A percentile compares a stretch with the other conserved stretches of the same genome.
phyloP scores from a whole-genome alignment of 768 basidiomycete genomes.

The Termitomyces sp. region DNA sequence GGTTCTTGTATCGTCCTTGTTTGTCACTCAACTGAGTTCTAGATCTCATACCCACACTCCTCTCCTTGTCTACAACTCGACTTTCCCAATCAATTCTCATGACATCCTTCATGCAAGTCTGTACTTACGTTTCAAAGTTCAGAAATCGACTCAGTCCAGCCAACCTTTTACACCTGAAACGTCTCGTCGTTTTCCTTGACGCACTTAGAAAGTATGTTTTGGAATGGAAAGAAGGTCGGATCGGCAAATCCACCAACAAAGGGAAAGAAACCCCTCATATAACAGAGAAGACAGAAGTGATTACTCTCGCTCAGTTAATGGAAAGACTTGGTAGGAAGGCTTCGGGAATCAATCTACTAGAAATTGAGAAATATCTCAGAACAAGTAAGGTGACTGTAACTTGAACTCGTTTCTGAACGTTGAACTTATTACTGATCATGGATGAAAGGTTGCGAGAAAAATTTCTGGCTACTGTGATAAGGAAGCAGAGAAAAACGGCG shows the following conservation, averaged over 20 bases:
- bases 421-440: not conserved
- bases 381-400: constrained; percentile 68
- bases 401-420: not conserved
- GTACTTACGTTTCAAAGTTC: constrained; percentile 74
- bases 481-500: constrained; percentile 39
- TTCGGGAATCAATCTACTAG: constrained; percentile 77
- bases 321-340: constrained; percentile 62
- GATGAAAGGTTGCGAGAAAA: constrained; percentile 61
- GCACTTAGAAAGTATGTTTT: constrained; percentile 58
- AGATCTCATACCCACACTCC: constrained; percentile 89
- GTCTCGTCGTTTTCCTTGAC: constrained; percentile 70
- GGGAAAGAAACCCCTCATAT: constrained; percentile 1
- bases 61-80: constrained; percentile 76
- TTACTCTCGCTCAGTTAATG: constrained; percentile 66
- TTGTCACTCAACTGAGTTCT: not conserved
- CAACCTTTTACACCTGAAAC: constrained; percentile 78
- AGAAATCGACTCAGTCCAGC: constrained; percentile 65
- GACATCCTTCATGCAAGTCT: constrained; percentile 70
- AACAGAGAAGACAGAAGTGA: constrained; percentile 47
- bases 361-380: constrained; percentile 77
- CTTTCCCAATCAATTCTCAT: constrained; percentile 56
- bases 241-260: constrained; percentile 15
- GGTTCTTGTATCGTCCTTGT: constrained; percentile 23
- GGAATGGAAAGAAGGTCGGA: constrained; percentile 45
- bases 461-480: constrained; percentile 83